phyloP scores from a whole-genome alignment of 2,329 filamentous ascomycete species.

The Pseudogymnoascus sp. region DNA sequence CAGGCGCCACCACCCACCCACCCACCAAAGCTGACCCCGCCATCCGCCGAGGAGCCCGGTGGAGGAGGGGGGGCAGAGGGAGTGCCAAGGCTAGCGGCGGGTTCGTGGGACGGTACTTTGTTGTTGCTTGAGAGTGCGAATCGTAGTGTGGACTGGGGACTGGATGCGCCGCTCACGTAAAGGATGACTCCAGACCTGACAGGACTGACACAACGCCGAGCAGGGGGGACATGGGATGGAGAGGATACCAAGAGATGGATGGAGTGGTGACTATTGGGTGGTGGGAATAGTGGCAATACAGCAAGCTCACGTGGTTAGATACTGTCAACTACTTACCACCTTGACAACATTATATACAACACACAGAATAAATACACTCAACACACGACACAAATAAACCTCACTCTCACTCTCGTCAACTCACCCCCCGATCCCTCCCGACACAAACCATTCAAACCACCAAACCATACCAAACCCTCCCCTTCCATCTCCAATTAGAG shows the following conservation, averaged over 20 bases:
- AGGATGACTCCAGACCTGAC: neutral
- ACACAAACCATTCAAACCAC: neutral
- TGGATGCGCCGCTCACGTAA: no score
- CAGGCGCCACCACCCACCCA: no score
- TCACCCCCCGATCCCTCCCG: neutral
- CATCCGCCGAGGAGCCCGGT: neutral
- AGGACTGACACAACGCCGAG: neutral
- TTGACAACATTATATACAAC: neutral
- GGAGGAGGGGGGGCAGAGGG: neutral
- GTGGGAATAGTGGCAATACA: neutral
- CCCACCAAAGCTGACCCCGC: neutral
- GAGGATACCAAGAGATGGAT: neutral
- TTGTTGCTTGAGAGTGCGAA: no score
- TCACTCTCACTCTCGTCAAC: neutral
- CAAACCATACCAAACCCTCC: neutral
- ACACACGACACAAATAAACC: neutral
- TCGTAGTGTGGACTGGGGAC: no score
- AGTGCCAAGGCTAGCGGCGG: neutral
- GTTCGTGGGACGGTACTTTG: neutral
- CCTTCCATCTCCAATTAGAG: neutral
- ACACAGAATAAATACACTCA: neutral
- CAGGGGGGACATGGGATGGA: neutral
- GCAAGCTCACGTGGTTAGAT: neutral
- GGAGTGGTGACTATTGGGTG: neutral
- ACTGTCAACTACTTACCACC: neutral